These are phyloP conservation scores for Kondoa malvinella DNA, from an alignment of 768 basidiomycete species.

Conservation along the genomic window DNA sequence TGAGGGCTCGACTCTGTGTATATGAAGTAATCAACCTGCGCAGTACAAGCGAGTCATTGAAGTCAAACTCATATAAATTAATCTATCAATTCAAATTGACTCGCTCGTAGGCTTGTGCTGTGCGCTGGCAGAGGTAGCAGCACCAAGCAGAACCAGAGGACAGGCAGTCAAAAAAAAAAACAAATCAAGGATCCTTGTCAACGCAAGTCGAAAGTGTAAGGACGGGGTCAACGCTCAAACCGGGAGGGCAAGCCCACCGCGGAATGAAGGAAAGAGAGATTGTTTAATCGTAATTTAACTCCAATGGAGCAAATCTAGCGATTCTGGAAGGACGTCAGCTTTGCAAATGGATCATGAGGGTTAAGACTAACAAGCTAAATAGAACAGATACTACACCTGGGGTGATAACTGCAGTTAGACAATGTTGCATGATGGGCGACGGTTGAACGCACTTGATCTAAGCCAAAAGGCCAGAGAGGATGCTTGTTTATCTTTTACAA, in stretches of 20 bases:
- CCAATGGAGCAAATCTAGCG: background rate
- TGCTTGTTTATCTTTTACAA: background rate
- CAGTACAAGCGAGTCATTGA: no score
- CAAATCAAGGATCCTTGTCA: background rate
- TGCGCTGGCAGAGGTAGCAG: no score
- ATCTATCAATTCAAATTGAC: no score
- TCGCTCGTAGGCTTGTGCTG: no score
- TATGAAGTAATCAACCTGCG: no score
- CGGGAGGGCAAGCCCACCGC: background rate
- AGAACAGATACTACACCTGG: background rate
- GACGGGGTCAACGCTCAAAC: background rate
- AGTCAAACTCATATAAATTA: no score
- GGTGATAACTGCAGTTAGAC: no score
- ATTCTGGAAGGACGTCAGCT: no score
- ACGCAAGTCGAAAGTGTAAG: background rate
- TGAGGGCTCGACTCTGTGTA: no score
- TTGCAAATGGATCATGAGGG: no score
- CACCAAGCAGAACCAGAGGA: background rate
- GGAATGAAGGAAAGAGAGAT: background rate
- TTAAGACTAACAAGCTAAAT: no score
- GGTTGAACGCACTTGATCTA: constrained; percentile 97
- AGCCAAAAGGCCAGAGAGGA: constrained; percentile 53
- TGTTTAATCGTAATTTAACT: background rate
- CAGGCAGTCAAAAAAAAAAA: background rate
- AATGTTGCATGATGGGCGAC: no score